These are phyloP conservation scores for Aspergillus udagawae DNA, from an alignment of 2,329 filamentous ascomycete genomes.

Conservation along the genomic window DNA sequence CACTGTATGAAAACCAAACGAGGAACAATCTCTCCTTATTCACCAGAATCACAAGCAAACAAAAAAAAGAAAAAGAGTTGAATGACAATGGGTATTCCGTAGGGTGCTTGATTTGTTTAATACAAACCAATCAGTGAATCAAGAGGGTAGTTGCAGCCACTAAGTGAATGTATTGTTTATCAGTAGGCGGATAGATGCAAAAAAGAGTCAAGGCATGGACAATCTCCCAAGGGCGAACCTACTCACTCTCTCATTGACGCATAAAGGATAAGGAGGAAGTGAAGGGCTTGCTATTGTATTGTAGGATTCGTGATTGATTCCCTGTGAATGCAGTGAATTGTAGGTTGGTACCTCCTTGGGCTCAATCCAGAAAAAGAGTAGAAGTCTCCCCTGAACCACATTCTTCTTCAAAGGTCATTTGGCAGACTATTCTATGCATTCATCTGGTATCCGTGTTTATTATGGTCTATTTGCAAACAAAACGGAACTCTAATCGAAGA, in stretches of 20 bases:
- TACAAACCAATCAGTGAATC: background rate
- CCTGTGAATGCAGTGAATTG: background rate
- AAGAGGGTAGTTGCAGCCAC: slow-evolving; percentile 1
- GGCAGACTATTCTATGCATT: background rate
- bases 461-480: slow-evolving; percentile 8
- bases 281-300: background rate
- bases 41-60: background rate
- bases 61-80: background rate
- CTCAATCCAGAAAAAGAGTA: background rate
- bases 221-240: background rate
- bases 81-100: background rate
- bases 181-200: slow-evolving; percentile 4
- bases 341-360: background rate
- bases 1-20: background rate
- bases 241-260: background rate
- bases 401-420: background rate
- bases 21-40: background rate
- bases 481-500: slow-evolving; percentile 1
- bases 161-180: background rate
- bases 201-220: background rate
- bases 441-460: slow-evolving; percentile 4
- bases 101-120: background rate
- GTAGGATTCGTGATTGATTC: background rate
- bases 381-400: background rate
- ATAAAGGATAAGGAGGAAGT: background rate